Base-by-base conservation (phyloP, 805 yeast species). In the Millerozyma miso region DNA sequence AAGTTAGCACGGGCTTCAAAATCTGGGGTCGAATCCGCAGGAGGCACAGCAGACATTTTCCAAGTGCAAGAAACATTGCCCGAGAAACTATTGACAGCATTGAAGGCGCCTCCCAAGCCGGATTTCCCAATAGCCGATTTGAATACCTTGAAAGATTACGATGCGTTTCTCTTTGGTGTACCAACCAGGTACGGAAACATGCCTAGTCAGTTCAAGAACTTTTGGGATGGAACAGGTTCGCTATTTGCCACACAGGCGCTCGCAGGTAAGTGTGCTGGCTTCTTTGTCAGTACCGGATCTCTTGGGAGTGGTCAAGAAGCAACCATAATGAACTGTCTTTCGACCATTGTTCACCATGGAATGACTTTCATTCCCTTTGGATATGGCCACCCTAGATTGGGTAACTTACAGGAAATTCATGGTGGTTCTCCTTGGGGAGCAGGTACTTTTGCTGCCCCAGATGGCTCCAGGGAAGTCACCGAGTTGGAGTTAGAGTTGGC, bases 371-470 rank as follows among this genome's bases (percentile, higher is more conserved):
- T 87, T 35, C 95, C 96, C 45, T 72, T 87, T 51, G 96, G 96
- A 47, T 87, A 81, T 68, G 76, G 71, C 49, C 60, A 70, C 50
- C 69, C 75, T 8, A 73, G 73, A 50, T 52, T 81, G 47, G 64
- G 82, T 32, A 69, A 70, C 62, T 56, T 81, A 37, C 74, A 71
- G 7, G 86, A 83, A 64, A 71, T 78, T 37, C 90, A 82, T 58
- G 93, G 93, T 46, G 85, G 85, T 41, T 77, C 88, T n/a, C 77
- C 93, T 33, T 86, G 90, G 90, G 95, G 95, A 59, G 84, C 93
- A 31, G 93, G 93, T 51, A 68, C 85, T 35, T 69, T 74, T 55
- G 88, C 91, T 31, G 85, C 78, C 38, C 68, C 74, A 37, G 89
- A 82, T 56, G 93, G 91, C 34, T 74, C 83, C 6, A 78, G 91